Base-by-base conservation (phyloP, 805 yeast genomes). In the Ogataea zsoltii region DNA sequence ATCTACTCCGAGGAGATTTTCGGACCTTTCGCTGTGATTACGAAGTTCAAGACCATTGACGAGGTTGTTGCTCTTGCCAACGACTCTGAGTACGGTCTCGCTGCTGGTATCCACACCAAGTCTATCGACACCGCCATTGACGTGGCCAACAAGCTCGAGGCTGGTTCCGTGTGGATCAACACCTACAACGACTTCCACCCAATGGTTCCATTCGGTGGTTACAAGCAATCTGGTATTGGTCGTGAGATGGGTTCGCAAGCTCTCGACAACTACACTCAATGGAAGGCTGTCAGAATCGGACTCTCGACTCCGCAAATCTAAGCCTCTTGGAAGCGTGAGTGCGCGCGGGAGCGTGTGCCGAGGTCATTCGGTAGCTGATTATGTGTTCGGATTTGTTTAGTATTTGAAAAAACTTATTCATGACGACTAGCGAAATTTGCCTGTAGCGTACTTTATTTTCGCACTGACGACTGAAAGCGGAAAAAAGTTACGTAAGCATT, bases 211-310 rank as follows among this genome's bases (percentile, higher is more conserved):
- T 85, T 85, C 62, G 92, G 92, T 66, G 92, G 92, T 62, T 83
- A 70, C 73, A 82, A 83, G 62, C 83, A 83, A 70, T 80, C 88
- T 51, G 92, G 92, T 67, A 77, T 84, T 65, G 94, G 94, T 66
- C 82, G 88, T 75, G 94, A 85, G 74, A 83, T 85, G 91, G 94
- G 94, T 69, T 68, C 68, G 38, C 90, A 85, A 63, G 89, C 85
- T 42, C 76, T 83, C 54, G 88, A 83, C 55, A 80, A 81, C 72
- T 85, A 85, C 75, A 79, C 85, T 47, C 89, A 84, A 68, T 75
- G 74, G 53, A 85, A 85, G 71, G 87, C 88, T 53, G 85, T 85
- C 49, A 82, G 94, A 79, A 60, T 63, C 29, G 66, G 55, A 39
- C 48, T 67, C 30, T 37, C 33, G 36, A 54, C 48, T 30, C 70